Evolutionary conservation across 2,329 filamentous ascomycete genomes (phyloP), one percentile per base, ranked within the genome.

Genomic region (Pezizomycotina sp.): DNA sequence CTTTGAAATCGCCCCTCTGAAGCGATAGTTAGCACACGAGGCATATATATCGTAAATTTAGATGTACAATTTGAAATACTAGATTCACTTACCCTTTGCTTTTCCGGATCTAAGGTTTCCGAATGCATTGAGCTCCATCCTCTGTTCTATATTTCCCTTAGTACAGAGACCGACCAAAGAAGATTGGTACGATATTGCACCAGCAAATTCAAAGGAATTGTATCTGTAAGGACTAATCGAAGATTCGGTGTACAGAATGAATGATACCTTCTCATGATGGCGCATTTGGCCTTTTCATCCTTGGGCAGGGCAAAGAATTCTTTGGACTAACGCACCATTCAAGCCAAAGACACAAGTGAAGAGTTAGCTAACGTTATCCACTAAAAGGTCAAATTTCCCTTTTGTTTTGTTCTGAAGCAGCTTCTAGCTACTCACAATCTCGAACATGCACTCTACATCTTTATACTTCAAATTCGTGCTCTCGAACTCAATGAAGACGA

Each of bases 91-190:
- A 78, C 79, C 57, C 74, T 71, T 56, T 93, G 83, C 37, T 74
- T 72, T 48, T 74, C 71, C 2, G 84, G 82, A 55, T 95, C 86
- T 7, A 95, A 62, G 1, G 77, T 86, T 60, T 98, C 86, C 8
- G 72, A 71, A 52, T 86, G 77, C 77, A 92, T 84, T 10, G 72
- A 73, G 1, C 78, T 71, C 83, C 84, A 98, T 41, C 86, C 89
- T 26, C 74, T 71, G 53, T 95, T 95, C 62, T 89, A 44, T 27
- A 33, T 27, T 15, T 29, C 27, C 38, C 26, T 18, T 29, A 18
- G 13, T 7, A 28, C 5, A 13, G n/a, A n/a, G 13, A 13, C 13
- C 4, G 27, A 14, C 23, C 14, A 10, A 2, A 31, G 15, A 3
- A 18, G 9, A 14, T 4, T 8, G n/a, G 15, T 26, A 19, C 18